Conservation (phyloP, 305 asterid species). For the Fraxinus sp. region DNA sequence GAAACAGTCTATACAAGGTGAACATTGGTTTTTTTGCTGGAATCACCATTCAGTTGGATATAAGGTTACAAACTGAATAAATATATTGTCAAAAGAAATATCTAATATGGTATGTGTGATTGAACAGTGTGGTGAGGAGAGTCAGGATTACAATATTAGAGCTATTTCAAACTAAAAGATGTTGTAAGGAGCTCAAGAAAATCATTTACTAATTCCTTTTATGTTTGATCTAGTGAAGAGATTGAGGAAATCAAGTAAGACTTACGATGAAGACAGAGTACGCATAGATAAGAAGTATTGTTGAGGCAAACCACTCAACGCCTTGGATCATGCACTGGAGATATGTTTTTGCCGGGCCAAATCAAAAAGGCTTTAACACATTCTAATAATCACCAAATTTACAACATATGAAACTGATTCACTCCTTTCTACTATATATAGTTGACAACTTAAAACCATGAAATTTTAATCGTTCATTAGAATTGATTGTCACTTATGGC, state of each 20-base stretch:
- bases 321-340: slow-evolving; percentile 1
- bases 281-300: not conserved
- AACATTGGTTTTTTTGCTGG: slow-evolving; percentile 9
- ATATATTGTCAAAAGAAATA: not conserved
- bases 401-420: not conserved
- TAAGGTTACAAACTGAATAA: not conserved
- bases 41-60: not conserved
- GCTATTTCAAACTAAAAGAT: not conserved
- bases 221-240: not conserved
- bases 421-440: not conserved
- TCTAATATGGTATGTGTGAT: not conserved
- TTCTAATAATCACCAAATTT: not conserved
- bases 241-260: not conserved
- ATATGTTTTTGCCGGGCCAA: not conserved
- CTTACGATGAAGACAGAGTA: not conserved
- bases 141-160: not conserved
- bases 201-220: not conserved
- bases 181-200: not conserved
- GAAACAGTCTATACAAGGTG: not conserved
- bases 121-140: not conserved
- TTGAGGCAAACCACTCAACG: not conserved
- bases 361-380: not conserved
- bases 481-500: not conserved
- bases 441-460: not conserved
- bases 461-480: not conserved